These are phyloP conservation scores for Prasinococcaceae sp. DNA, from an alignment of 139 green algal genomes.

Conservation along the genomic window DNA sequence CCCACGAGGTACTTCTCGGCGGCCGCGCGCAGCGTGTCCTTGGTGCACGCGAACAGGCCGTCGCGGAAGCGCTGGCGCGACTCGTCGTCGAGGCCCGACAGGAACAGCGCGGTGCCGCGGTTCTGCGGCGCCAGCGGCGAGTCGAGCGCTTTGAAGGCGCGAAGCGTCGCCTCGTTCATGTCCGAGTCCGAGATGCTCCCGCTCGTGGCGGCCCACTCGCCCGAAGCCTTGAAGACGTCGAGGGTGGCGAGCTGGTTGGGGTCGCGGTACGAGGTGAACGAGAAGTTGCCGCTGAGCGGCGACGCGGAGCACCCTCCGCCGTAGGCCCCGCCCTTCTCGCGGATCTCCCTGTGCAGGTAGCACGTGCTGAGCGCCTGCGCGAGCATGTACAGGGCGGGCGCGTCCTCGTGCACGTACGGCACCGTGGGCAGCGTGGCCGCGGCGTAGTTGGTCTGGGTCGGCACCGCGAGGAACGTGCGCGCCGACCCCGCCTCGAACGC, in stretches of 20 bases:
- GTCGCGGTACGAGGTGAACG: constrained; percentile 17
- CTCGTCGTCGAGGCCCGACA: constrained; percentile 1
- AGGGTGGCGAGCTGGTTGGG: constrained; percentile 13
- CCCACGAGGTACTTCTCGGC: constrained; percentile 6
- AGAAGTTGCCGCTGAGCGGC: constrained; percentile 6
- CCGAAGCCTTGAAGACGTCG: constrained; percentile 2
- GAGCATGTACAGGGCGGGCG: background rate
- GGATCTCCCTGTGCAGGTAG: constrained; percentile 19
- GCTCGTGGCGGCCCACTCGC: constrained; percentile 8
- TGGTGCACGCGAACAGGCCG: constrained; percentile 2
- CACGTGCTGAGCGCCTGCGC: constrained; percentile 8
- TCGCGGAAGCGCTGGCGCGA: constrained; percentile 9
- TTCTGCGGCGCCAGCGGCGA: constrained; percentile 8
- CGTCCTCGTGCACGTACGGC: no score
- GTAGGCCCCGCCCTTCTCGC: constrained; percentile 22
- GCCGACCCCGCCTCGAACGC: background rate
- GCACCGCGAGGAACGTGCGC: constrained; percentile 2
- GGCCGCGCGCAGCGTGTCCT: constrained; percentile 1
- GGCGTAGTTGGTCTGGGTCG: background rate
- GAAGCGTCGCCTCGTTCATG: constrained; percentile 14
- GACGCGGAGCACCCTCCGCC: constrained; percentile 5
- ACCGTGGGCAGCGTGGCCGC: constrained; percentile 1
- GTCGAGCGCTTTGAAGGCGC: constrained; percentile 19
- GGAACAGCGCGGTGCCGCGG: constrained; percentile 7
- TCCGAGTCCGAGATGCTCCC: background rate